Base-by-base conservation (phyloP, 1,284 basidiomycete genomes). In the Vanrija sp. region DNA sequence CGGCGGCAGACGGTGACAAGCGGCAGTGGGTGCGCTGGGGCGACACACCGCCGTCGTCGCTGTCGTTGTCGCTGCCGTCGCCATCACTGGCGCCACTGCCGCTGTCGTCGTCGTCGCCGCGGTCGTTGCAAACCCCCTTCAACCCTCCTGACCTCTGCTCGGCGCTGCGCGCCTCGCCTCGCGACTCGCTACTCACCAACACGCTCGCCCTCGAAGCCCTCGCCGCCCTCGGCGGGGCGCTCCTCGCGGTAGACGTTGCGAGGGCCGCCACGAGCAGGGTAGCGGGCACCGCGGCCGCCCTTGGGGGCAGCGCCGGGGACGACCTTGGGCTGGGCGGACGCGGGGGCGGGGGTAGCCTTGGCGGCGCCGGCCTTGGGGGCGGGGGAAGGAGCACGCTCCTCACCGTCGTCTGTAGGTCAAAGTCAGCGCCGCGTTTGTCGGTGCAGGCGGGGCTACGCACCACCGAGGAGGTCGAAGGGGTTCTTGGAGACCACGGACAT, bases 401-500 rank as follows among this genome's bases (percentile, higher is more conserved):
- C 68, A 53, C 64, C 71, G 63, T 71, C 69, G 63, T 73, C 71
- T 73, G 45, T 7, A n/a, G 5, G 35, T 14, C 20, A 3, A 22
- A 38, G 7, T 10, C 41, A 18, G 8, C 44, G 18, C 19, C 25
- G 37, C 18, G 19, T 10, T 8, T 15, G 25, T 18, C 16, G 20
- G 35, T 37, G 9, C 18, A 3, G 3, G n/a, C 23, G 22, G 24
- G 15, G 24, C 6, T 50, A 66, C 69, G 62, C 63, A 74, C 72
- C 71, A 59, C 72, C 75, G 63, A 76, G 71, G 57, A 75, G 68
- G 69, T 73, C 75, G 72, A 76, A 76, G 55, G 74, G 72, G 68
- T 76, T 76, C 65, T 69, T 75, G 54, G 75, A 76, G 55, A 71
- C 68, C 64, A 76, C 72, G 56, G 74, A 75, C 74, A 76, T 76